Percentiles rank a stretch among this genome's conserved stretches.
Conservation (phyloP, 2,329 filamentous ascomycete species). For the Clarireedia hainanense region DNA sequence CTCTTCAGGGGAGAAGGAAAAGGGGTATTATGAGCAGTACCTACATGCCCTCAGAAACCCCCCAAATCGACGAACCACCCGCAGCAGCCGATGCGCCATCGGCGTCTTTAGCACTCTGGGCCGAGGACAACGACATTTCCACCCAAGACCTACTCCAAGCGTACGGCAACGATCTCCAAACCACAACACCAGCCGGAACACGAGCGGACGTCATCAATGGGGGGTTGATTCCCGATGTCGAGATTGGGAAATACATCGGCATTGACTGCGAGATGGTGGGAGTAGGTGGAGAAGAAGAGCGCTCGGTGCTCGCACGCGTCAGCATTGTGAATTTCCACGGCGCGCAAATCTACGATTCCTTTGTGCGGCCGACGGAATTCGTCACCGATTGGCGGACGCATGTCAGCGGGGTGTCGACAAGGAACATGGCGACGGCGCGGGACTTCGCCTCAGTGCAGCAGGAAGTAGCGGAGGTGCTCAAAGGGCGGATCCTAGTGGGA, state of each 20-base stretch:
- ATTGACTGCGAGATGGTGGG: slow-evolving; percentile 99
- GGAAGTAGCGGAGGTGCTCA: slow-evolving; percentile 60
- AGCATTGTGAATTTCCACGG: slow-evolving; percentile 93
- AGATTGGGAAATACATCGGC: slow-evolving; percentile 82
- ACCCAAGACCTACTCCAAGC: slow-evolving; percentile 52
- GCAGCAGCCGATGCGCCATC: slow-evolving; percentile 31
- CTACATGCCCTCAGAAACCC: slow-evolving; percentile 25
- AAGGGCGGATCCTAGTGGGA: slow-evolving; percentile 67
- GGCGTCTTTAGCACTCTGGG: slow-evolving; percentile 51
- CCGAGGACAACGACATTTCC: slow-evolving; percentile 53
- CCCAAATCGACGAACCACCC: slow-evolving; percentile 29
- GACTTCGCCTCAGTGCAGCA: slow-evolving; percentile 70
- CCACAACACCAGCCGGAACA: slow-evolving; percentile 39
- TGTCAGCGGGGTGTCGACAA: slow-evolving; percentile 73
- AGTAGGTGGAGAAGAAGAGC: slow-evolving; percentile 60
- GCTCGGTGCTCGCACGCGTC: slow-evolving; percentile 75
- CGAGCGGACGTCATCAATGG: slow-evolving; percentile 51
- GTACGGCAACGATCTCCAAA: slow-evolving; percentile 47
- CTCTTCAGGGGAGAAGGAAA: slow-evolving; percentile 15
- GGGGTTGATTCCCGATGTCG: slow-evolving; percentile 51
- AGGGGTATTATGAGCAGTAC: slow-evolving; percentile 55
- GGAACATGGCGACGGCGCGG: slow-evolving; percentile 62
- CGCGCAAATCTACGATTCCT: slow-evolving; percentile 88
- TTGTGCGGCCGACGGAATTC: slow-evolving; percentile 66
- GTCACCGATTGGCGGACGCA: slow-evolving; percentile 88